Conservation (phyloP, 2,329 filamentous ascomycete species). For the Plenodomus tracheiphilus region DNA sequence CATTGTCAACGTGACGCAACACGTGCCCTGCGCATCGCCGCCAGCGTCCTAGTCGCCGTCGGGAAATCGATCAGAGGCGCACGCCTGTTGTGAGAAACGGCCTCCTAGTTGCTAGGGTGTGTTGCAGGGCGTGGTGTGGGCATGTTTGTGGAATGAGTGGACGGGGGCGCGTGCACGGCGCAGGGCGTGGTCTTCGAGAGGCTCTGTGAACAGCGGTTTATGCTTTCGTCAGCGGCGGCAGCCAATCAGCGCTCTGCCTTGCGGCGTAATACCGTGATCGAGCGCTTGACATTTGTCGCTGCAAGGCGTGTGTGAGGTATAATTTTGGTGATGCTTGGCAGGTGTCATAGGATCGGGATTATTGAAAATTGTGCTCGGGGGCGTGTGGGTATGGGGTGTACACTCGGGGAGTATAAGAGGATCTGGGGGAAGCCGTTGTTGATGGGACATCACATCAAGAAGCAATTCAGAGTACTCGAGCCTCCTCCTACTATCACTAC, state of each 20-base stretch:
- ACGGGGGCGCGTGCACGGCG: constrained; percentile 8
- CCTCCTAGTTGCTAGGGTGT: constrained; percentile 4
- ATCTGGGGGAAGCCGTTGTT: constrained; percentile 2
- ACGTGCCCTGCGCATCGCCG: constrained; percentile 3
- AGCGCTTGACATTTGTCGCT: constrained; percentile 2
- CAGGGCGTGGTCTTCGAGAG: constrained; percentile 4
- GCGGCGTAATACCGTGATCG: constrained; percentile 3
- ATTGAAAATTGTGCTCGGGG: constrained; percentile 1
- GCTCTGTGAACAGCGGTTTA: constrained; percentile 14
- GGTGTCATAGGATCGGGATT: constrained; percentile 15
- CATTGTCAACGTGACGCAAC: background rate
- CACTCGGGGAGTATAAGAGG: constrained; percentile 22
- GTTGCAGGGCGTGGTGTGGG: constrained; percentile 11
- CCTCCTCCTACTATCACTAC: constrained; percentile 3
- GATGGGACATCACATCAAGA: constrained; percentile 13
- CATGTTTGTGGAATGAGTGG: constrained; percentile 3
- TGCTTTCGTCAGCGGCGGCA: constrained; percentile 14
- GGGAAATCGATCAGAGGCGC: constrained; percentile 12
- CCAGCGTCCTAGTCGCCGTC: constrained; percentile 12
- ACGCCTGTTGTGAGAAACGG: too few species aligned
- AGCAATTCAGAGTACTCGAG: constrained; percentile 4
- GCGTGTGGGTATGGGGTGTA: background rate
- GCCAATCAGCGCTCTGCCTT: constrained; percentile 7
- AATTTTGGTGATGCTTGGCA: constrained; percentile 18
- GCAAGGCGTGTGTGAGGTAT: constrained; percentile 16